These are phyloP conservation scores for Triangularia verruculosa DNA, from an alignment of 2,329 filamentous ascomycete genomes.

Conservation along the genomic window DNA sequence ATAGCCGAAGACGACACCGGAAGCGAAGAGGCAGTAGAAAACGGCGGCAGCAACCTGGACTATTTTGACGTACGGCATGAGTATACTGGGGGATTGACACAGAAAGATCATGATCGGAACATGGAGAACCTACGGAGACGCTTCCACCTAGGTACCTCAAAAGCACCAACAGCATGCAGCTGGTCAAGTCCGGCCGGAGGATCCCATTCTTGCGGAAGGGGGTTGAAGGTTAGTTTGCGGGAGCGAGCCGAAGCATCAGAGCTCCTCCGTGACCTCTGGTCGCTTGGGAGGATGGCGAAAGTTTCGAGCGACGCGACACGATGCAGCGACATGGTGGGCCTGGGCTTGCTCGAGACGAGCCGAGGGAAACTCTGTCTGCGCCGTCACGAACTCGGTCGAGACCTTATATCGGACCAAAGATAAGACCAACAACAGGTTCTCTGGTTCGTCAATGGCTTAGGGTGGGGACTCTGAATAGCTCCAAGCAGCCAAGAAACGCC, in stretches of 20 bases:
- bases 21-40: conserved; percentile 53
- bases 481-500: conserved; percentile 10
- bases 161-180: conserved; percentile 49
- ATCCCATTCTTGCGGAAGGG: conserved; percentile 52
- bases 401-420: neutral
- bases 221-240: conserved; percentile 53
- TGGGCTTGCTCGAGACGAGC: neutral
- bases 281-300: conserved; percentile 42
- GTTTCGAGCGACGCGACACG: conserved; percentile 54
- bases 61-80: conserved; percentile 19
- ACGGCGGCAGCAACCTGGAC: conserved; percentile 40
- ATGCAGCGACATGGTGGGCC: conserved; percentile 48
- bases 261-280: conserved; percentile 40
- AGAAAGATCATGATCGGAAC: neutral
- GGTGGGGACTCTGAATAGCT: conserved; percentile 8
- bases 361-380: neutral
- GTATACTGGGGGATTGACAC: neutral
- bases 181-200: conserved; percentile 41
- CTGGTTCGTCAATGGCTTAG: conserved; percentile 3
- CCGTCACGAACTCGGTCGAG: neutral
- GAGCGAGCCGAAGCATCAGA: conserved; percentile 49
- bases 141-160: conserved; percentile 54
- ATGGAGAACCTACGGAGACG: conserved; percentile 43
- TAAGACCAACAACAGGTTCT: neutral
- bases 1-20: conserved; percentile 80